phyloP scores from a whole-genome alignment of 306 rosid species.

The Malus sylvestris region DNA sequence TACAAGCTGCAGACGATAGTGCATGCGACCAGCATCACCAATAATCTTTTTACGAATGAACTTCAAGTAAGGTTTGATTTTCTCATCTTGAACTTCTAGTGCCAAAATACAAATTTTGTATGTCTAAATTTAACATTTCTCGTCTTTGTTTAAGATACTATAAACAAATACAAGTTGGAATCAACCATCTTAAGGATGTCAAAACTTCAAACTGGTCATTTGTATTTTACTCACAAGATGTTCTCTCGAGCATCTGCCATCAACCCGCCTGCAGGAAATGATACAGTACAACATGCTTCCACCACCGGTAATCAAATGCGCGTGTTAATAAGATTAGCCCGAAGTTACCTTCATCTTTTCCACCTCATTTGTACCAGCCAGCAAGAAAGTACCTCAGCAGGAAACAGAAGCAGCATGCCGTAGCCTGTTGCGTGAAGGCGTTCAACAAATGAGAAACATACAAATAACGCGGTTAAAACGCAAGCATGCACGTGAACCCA shows the following conservation, averaged over 20 bases:
- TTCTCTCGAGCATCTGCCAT: neutral
- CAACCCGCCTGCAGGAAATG: neutral
- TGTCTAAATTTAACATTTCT: neutral
- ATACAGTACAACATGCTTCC: neutral
- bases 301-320: neutral
- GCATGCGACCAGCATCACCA: neutral
- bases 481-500: neutral
- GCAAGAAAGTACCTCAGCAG: slow-evolving; percentile 72
- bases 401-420: slow-evolving; percentile 82
- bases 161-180: neutral
- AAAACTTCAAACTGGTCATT: neutral
- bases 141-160: neutral
- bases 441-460: neutral
- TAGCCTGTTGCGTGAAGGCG: slow-evolving; percentile 42
- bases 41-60: neutral
- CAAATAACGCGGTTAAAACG: neutral
- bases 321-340: neutral
- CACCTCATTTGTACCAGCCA: slow-evolving; percentile 89
- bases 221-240: neutral
- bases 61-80: neutral
- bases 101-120: neutral
- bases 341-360: neutral
- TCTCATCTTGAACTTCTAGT: neutral
- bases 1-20: neutral
- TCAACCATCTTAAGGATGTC: slow-evolving; percentile 1